phyloP scores from a whole-genome alignment of 208 protist genomes.

The Leishmania lainsoni region DNA sequence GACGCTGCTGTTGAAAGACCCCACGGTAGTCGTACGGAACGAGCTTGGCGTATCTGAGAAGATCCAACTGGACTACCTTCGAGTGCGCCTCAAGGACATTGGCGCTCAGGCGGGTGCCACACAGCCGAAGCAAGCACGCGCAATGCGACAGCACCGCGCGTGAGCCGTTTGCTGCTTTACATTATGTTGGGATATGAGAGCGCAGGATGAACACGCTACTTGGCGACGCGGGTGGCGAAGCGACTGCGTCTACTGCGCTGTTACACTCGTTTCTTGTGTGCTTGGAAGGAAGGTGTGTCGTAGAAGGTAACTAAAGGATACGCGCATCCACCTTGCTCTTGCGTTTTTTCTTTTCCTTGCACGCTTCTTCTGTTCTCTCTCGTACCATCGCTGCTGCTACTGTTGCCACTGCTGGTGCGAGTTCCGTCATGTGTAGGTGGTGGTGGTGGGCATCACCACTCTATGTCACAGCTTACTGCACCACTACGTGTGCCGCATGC shows the following conservation, averaged over 20 bases:
- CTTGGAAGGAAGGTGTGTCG: background rate
- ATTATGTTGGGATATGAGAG: too few species aligned
- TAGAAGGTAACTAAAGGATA: background rate
- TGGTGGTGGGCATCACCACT: too few species aligned
- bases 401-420: background rate
- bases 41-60: constrained; percentile 58
- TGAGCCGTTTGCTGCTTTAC: background rate
- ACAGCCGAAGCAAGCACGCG: background rate
- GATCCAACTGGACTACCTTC: constrained; percentile 79
- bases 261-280: background rate
- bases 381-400: background rate
- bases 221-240: background rate
- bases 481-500: background rate
- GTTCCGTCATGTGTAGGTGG: background rate
- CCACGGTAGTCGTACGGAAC: constrained; percentile 67
- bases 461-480: background rate
- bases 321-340: background rate
- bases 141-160: constrained; percentile 7
- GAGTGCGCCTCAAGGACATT: constrained; percentile 48
- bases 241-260: background rate
- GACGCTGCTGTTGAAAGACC: constrained; percentile 86
- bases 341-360: too few species aligned
- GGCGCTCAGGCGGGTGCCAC: constrained; percentile 8
- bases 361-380: background rate
- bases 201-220: background rate